Conservation (phyloP, 2,329 filamentous ascomycete genomes). For the Cladosporium oxysporum region DNA sequence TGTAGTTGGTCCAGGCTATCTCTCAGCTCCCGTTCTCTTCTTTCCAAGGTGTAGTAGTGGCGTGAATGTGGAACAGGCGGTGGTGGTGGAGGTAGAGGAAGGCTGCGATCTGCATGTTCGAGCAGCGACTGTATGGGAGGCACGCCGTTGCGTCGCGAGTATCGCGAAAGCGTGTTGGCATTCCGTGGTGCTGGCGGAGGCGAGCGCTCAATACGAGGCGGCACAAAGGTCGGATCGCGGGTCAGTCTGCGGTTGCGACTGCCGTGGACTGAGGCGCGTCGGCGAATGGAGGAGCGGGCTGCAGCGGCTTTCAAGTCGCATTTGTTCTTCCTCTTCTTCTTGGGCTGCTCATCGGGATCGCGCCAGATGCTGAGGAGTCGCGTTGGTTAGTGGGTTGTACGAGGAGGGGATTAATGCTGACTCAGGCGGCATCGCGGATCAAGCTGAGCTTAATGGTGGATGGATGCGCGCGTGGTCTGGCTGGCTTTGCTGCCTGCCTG, state of each 20-base stretch:
- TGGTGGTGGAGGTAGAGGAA: conserved; percentile 23
- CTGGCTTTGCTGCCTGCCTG: background rate
- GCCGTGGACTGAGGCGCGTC: conserved; percentile 39
- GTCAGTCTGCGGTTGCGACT: conserved; percentile 34
- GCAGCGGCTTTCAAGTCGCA: conserved; percentile 38
- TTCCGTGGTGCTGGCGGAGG: conserved; percentile 27
- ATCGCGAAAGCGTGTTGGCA: conserved; percentile 22
- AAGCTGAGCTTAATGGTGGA: conserved; percentile 12
- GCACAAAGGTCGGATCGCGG: conserved; percentile 27
- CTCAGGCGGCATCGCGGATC: conserved; percentile 10
- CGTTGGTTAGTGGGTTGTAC: background rate
- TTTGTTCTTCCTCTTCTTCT: conserved; percentile 48
- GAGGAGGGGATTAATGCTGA: conserved; percentile 7
- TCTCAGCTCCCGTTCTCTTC: conserved; percentile 13
- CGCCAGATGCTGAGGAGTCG: conserved; percentile 52
- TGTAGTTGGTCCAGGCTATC: conserved; percentile 10
- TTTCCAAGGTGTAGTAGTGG: conserved; percentile 24
- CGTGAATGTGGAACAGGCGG: conserved; percentile 31
- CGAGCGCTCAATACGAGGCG: conserved; percentile 29
- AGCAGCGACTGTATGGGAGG: conserved; percentile 35
- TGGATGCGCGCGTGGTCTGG: conserved; percentile 1
- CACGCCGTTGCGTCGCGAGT: conserved; percentile 30
- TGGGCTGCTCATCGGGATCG: conserved; percentile 51
- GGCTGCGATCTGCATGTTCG: conserved; percentile 30
- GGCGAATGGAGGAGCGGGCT: conserved; percentile 60